Evolutionary conservation across 2,329 filamentous ascomycete genomes (phyloP).

Genomic region (Polychaeton citri): DNA sequence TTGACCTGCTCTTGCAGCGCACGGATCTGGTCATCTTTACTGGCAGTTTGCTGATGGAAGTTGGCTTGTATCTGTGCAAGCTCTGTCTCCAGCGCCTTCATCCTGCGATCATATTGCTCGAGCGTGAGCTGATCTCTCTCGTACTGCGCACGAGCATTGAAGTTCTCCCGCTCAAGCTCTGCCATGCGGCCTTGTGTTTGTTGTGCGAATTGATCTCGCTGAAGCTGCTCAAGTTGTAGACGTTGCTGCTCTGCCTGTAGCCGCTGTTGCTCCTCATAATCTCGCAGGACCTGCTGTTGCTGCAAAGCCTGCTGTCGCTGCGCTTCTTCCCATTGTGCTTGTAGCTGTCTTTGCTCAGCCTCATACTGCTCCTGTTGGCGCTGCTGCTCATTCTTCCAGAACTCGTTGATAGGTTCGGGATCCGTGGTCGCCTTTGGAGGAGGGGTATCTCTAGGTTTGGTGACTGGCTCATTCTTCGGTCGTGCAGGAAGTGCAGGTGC

Average conservation of each 20-base stretch:
- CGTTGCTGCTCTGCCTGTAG: constrained; percentile 78
- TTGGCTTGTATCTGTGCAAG: constrained; percentile 70
- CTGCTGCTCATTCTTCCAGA: constrained; percentile 89
- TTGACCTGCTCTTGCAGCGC: constrained; percentile 94
- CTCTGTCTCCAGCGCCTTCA: constrained; percentile 85
- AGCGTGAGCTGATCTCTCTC: constrained; percentile 95
- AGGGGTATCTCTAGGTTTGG: constrained; percentile 55
- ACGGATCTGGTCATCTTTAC: constrained; percentile 87
- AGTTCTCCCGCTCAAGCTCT: constrained; percentile 86
- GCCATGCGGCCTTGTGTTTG: constrained; percentile 94
- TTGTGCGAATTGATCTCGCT: constrained; percentile 78
- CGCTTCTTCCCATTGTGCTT: constrained; percentile 74
- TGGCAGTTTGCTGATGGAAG: constrained; percentile 69
- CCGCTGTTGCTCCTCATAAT: constrained; percentile 95
- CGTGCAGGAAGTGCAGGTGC: constrained; percentile 71
- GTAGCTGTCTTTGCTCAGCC: constrained; percentile 77
- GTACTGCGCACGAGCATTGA: constrained; percentile 88
- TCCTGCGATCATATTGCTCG: constrained; percentile 84
- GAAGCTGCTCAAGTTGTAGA: constrained; percentile 76
- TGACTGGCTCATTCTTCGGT: constrained; percentile 50
- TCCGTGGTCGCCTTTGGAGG: constrained; percentile 60
- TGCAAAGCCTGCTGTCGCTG: constrained; percentile 70
- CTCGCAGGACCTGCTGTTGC: constrained; percentile 70
- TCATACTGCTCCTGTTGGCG: constrained; percentile 91
- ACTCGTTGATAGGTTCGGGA: constrained; percentile 90